Evolutionary conservation across 352 stramenopile species (phyloP), one percentile per base, ranked within the genome.

Genomic region (Pythium monospermum): DNA sequence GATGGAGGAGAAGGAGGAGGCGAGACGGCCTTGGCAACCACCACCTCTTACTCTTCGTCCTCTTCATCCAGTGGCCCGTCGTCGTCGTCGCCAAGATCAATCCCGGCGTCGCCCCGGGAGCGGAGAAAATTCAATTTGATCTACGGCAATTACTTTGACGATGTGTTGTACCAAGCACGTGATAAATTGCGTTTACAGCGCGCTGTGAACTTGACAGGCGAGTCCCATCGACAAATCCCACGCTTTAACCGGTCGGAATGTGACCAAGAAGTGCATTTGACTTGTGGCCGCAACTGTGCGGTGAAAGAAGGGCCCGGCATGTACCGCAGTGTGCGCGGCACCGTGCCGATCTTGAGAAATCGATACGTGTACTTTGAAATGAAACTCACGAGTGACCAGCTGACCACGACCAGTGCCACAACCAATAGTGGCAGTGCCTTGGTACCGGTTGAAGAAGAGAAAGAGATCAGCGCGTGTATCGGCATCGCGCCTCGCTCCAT

Each of bases 301-400:
- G 85, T 81, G 27, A 95, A 95, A 69, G 60, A 73, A 15, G 66
- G 68, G 0, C 52, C 68, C 3, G 83, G 83, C 5, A 83, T 94
- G 77, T 87, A 94, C 50, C 76, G 83, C 21, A 92, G 79, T 42
- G 83, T 92, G 11, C 79, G 83, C 1, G 69, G 60, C 26, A 83
- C 64, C 8, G 74, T 88, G 13, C 60, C 79, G 6, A 64, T 94
- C 22, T 66, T 73, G 13, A 69, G 68, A 18, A 75, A 85, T 55
- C 74, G 76, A n/a, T 79, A 79, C 38, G 76, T 90, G 50, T 94
- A 94, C 63, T 94, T 92, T 51, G 83, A 94, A 62, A 92, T 94
- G 78, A 73, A 70, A 4, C 37, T 91, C 12, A 57, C 48, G 18
- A 72, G 76, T 26, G 65, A 85, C 58, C 48, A 52, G n/a, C 55